These are phyloP conservation scores for Umbelopsis isabellina DNA, from an alignment of 192 early-diverging fungal genomes.

Conservation along the genomic window DNA sequence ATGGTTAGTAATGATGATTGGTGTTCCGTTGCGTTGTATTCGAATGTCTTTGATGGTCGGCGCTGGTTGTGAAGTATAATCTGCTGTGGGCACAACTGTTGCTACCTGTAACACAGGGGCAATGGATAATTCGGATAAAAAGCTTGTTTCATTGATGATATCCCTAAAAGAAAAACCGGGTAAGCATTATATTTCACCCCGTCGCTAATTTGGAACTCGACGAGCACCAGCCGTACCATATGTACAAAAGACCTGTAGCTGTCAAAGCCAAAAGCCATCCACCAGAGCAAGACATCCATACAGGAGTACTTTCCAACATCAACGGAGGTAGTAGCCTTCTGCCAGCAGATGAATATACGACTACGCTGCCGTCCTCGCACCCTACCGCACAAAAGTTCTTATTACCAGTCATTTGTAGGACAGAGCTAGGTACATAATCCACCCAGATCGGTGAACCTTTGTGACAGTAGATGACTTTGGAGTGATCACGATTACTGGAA, in stretches of 20 bases:
- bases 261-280: constrained; percentile 70
- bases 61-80: constrained; percentile 34
- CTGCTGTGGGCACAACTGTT: constrained; percentile 24
- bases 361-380: constrained; percentile 68
- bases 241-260: constrained; percentile 60
- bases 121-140: constrained; percentile 61
- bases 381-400: constrained; percentile 59
- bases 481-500: constrained; percentile 22
- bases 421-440: constrained; percentile 58
- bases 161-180: constrained; percentile 52
- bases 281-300: constrained; percentile 57
- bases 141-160: constrained; percentile 51
- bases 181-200: too few species aligned
- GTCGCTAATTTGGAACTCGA: neutral
- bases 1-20: constrained; percentile 64
- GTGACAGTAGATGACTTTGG: constrained; percentile 54
- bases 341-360: constrained; percentile 70
- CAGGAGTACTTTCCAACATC: constrained; percentile 62
- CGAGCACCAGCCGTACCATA: constrained; percentile 58
- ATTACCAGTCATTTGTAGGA: constrained; percentile 66
- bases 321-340: constrained; percentile 73
- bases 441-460: constrained; percentile 58
- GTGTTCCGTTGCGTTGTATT: constrained; percentile 64
- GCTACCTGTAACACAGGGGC: constrained; percentile 64
- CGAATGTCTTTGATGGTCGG: constrained; percentile 57